Evolutionary conservation across 2,329 filamentous ascomycete species (phyloP), one percentile per base, ranked within the genome.

Genomic region (Raffaelea albimanens): DNA sequence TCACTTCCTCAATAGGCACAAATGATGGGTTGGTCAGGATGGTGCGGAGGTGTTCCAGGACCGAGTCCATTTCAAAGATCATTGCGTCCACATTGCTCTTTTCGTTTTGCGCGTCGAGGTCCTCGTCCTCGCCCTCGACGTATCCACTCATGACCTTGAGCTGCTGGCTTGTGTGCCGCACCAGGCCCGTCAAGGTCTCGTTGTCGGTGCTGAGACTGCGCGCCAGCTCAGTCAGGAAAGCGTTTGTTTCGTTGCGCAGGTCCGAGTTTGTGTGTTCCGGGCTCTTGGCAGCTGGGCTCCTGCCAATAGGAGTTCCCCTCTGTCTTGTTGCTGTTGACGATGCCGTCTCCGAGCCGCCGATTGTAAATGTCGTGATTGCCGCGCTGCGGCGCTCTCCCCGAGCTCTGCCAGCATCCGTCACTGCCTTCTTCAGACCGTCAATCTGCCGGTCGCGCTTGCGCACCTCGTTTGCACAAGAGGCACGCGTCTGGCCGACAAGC

Each of bases 21-120:
- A 97, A 98, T 2, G 90, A 95, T 1, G 93, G 93, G 59, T 97
- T 97, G 9, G 89, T 96, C 40, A 98, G 72, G 34, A 98, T 78
- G 2, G 77, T 84, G 54, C 85, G 79, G 53, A 98, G 76, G 59
- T 95, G 88, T 31, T 85, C 80, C 51, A 97, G 73, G 10, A 95
- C 82, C 7, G 71, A 71, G 46, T 90, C 83, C 66, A 96, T 79
- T 53, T 94, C 85, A 9, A 67, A 61, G 1, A 84, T 80, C 52
- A 97, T 75, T 40, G 90, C 85, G 11, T 33, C 70, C 40, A 70
- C 70, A 41, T 62, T 65, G 25, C 65, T 65, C 36, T 38, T 40
- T 20, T 16, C n/a, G 3, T n/a, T 19, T 19, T 19, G 61, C 52
- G 0, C 58, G 29, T 60, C 58, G 1, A 55, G 46, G 19, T 53